Base-by-base conservation (phyloP, 1,284 basidiomycete species). In the Sporisorium reilianum region DNA sequence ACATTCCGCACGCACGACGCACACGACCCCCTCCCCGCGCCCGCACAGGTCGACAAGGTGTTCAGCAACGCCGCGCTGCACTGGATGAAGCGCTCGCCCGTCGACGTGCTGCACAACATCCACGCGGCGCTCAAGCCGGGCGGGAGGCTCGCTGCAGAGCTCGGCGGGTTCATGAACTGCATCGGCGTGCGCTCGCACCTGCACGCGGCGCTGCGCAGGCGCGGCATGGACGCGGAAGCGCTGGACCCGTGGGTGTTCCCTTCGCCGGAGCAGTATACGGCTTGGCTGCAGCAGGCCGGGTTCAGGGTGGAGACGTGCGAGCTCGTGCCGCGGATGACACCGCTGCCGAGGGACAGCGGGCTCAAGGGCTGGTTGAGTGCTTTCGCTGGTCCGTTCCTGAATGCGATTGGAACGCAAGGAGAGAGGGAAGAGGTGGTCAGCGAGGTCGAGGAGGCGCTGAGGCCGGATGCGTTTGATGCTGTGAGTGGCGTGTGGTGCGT, bases 51-150 rank as follows among this genome's bases (percentile, higher is more conserved):
- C 26, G 65, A 72, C 41, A 75, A 75, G 25, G 72, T 78, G 1
- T 78, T 78, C 25, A 72, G 68, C 57, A 72, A 66, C 40, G 76
- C 72, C 22, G 71, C 65, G 23, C 54, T 75, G 36, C 72, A 75
- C 60, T 75, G 72, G 72, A 70, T 75, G 67, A 75, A 70, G 38
- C 52, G 38, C 2, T 42, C 52, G 3, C 72, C 72, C 0, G 16
- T 23, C 0, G 25, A 41, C 9, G 67, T 75, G 20, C 34, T 70
- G 2, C 11, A 22, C 0, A 55, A 59, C 36, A 23, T 67, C 11
- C 36, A 32, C 12, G 0, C 20, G 5, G 30, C 22, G 3, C 56
- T 70, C 5, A 26, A 25, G 20, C 64, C 67, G 10, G 53, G 52
- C 2, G 72, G 67, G 9, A 8, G 49, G 0, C 70, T 75, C 30